phyloP scores from a whole-genome alignment of 805 yeast species.

The Debaryomyces castellii region DNA sequence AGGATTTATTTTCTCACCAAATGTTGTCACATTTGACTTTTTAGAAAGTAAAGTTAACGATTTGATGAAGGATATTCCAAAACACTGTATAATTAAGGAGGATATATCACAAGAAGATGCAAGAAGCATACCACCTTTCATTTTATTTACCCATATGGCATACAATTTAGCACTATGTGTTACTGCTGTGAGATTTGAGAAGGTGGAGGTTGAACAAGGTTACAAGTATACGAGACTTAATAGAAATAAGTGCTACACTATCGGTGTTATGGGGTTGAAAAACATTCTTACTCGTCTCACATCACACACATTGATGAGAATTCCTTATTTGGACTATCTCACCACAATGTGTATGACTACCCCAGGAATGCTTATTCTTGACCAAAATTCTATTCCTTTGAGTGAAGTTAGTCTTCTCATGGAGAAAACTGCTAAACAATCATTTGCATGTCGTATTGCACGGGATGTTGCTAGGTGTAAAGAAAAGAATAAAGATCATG shows the following conservation, averaged over 20 bases:
- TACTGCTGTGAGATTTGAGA: constrained; percentile 14
- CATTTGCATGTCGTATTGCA: not conserved
- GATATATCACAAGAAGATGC: constrained; percentile 3
- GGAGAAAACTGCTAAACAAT: not conserved
- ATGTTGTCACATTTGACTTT: constrained; percentile 4
- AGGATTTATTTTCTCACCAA: constrained; percentile 1
- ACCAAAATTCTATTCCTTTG: not conserved
- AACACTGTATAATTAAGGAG: constrained; percentile 12
- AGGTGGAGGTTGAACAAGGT: constrained; percentile 3
- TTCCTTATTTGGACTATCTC: constrained; percentile 4
- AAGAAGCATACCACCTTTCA: constrained; percentile 11
- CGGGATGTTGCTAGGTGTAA: not conserved
- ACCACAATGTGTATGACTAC: constrained; percentile 1
- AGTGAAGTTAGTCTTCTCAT: not conserved
- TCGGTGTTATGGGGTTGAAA: constrained; percentile 2
- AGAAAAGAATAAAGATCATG: not conserved
- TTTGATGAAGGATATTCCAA: constrained; percentile 9
- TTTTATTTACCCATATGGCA: constrained; percentile 15
- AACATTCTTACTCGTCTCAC: not conserved
- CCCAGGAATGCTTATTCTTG: constrained; percentile 1
- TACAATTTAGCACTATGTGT: constrained; percentile 18
- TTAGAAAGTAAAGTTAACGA: constrained; percentile 1
- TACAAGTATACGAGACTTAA: constrained; percentile 1
- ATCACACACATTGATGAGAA: not conserved
- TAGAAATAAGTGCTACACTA: constrained; percentile 2